These are phyloP conservation scores for Xylaria sp. DNA, from an alignment of 2,329 filamentous ascomycete species.

Conservation along the genomic window DNA sequence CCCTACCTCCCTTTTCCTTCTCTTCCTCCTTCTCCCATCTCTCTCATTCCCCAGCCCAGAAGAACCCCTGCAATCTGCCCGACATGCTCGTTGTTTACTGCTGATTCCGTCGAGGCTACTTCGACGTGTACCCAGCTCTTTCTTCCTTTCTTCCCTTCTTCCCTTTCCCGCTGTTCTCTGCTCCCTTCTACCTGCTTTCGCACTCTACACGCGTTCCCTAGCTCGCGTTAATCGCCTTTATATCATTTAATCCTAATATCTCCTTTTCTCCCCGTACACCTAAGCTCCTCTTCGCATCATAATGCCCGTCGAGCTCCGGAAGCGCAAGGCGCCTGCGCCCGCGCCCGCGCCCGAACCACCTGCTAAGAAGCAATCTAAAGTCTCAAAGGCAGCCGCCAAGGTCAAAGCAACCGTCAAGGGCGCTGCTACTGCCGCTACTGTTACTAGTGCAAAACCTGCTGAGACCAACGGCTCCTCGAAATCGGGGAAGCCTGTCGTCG, in stretches of 20 bases:
- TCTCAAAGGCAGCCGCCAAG: slow-evolving; percentile 53
- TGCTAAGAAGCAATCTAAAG: slow-evolving; percentile 56
- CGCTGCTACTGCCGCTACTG: slow-evolving; percentile 32
- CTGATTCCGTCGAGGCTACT: slow-evolving; percentile 37
- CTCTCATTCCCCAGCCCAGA: slow-evolving; percentile 28
- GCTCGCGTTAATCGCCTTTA: slow-evolving; percentile 3
- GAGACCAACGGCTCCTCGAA: slow-evolving; percentile 51
- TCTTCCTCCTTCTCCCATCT: background rate
- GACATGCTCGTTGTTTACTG: slow-evolving; percentile 43
- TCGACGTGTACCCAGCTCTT: slow-evolving; percentile 34
- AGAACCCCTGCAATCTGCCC: slow-evolving; percentile 34
- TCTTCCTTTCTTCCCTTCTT: background rate
- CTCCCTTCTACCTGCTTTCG: background rate
- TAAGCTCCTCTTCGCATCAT: slow-evolving; percentile 25
- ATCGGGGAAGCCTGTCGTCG: slow-evolving; percentile 60
- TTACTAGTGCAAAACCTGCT: slow-evolving; percentile 41
- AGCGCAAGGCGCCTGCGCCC: slow-evolving; percentile 58
- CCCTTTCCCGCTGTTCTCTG: slow-evolving; percentile 20
- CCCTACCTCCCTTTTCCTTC: background rate
- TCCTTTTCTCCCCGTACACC: slow-evolving; percentile 4
- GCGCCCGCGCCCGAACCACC: slow-evolving; percentile 53
- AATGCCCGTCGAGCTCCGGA: slow-evolving; percentile 59
- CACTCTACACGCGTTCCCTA: slow-evolving; percentile 5
- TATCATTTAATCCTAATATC: slow-evolving; percentile 24
- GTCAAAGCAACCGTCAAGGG: slow-evolving; percentile 51